Evolutionary conservation across 768 basidiomycete genomes (phyloP), one percentile per base, ranked within the genome.

Genomic region (Harrya chromipes): DNA sequence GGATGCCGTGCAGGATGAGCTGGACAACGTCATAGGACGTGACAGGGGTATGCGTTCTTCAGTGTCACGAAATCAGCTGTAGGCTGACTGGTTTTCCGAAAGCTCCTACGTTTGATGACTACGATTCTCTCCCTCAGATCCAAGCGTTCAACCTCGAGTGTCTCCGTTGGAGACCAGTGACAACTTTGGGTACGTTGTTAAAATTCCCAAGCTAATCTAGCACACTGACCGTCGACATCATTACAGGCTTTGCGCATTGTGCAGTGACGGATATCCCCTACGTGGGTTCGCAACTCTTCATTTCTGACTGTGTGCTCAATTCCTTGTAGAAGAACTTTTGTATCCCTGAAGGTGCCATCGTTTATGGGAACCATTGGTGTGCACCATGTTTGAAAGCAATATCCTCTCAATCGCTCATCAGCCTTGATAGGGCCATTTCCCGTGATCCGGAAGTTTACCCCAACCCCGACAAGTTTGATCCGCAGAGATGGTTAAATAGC

Each of bases 241-340:
- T 42, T 26, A 3, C 41, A 62, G 84, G 84, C 1, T 83, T 85
- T 53, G 72, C 82, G 4, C 86, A 89, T 54, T 77, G 78, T 39
- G 78, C 85, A 1, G 80, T 78, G 2, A 77, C 77, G 47, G 84
- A 87, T 43, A 78, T 89, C 26, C 61, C 79, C 21, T 87, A 82
- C 74, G 83, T 82, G 47, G 54, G 66, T 65, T 40, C 35, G n/a
- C 13, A 6, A 3, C 8, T 17, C 8, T 6, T 27, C 7, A 11
- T 24, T 38, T 19, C 24, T 26, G 14, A 12, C 14, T 12, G 5
- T 34, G 4, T 53, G 6, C 47, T 57, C 7, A 62, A 12, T 17
- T 44, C 29, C 16, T 56, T 19, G 8, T 49, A 81, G 61, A 64
- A 65, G 17, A 60, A 50, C 29, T 64, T 64, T 23, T 64, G 71